Conservation (phyloP, 352 stramenopile species). For the Globisporangium echinulatum region DNA sequence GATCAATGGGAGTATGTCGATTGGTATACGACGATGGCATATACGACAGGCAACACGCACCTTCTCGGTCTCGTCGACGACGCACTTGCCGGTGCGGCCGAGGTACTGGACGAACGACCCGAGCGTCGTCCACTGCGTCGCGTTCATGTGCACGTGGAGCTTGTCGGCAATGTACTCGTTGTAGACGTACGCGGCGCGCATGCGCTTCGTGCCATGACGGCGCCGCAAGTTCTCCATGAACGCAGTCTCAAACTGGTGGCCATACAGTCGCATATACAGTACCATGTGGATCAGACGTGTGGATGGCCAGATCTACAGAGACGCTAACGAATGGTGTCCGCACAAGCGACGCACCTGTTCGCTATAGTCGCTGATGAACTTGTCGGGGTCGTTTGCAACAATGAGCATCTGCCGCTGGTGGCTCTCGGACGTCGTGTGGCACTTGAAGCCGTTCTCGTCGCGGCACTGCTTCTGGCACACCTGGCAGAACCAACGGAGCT, state of each 20-base stretch:
- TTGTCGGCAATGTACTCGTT: conserved; percentile 99
- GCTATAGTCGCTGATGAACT: conserved; percentile 92
- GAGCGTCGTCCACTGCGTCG: conserved; percentile 96
- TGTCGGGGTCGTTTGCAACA: conserved; percentile 93
- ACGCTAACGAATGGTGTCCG: neutral
- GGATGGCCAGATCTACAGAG: neutral
- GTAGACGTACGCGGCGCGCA: conserved; percentile 97
- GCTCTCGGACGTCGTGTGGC: conserved; percentile 95
- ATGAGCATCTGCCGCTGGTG: conserved; percentile 99
- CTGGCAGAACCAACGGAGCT: conserved; percentile 98
- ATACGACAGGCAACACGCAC: conserved; percentile 4
- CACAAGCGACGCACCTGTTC: conserved; percentile 29
- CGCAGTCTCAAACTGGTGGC: conserved; percentile 89
- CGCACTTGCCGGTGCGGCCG: conserved; percentile 93
- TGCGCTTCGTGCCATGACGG: conserved; percentile 94
- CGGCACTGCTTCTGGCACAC: conserved; percentile 99
- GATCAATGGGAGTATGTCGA: too few species aligned
- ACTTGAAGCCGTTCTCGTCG: conserved; percentile 99
- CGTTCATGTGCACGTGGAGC: conserved; percentile 99
- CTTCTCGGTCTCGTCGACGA: conserved; percentile 98
- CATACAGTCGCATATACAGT: neutral
- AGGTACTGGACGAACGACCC: conserved; percentile 98
- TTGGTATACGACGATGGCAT: too few species aligned
- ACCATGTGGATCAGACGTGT: neutral
- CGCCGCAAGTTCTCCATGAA: conserved; percentile 95